Base-by-base conservation (phyloP, 2,329 filamentous ascomycete species). In the Colletotrichum higginsianum region DNA sequence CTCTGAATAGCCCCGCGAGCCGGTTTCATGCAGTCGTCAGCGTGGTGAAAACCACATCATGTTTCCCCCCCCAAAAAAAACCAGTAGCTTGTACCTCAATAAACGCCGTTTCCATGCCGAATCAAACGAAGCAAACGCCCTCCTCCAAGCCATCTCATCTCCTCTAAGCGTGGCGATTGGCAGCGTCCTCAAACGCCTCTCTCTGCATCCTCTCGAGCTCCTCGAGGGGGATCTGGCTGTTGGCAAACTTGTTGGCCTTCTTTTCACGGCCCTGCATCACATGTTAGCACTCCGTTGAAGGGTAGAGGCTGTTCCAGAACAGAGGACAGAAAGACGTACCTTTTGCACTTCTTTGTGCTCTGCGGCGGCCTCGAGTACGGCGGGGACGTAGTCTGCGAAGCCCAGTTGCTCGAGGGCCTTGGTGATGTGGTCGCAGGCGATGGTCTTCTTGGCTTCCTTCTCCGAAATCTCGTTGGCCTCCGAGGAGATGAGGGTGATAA, bases 381-480 rank as follows among this genome's bases (percentile, higher is more conserved):
- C 93, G 18, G 92, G 90, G 8, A 99, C 93, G 79, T 98, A 99
- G 77, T 98, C 95, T 12, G 91, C 89, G 81, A 98, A 99, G 2
- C 96, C 96, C 23, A 99, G 89, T 78, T 97, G 94, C 77, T 96
- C 93, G 52, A 99, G 88, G 0, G 96, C 96, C 79, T 96, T 96
- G 79, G 96, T 97, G 77, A 99, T 97, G 84, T 99, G 96, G 78
- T 99, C 96, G 82, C 94, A 97, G 15, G 96, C 96, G 77, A 99
- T 99, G 4, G 96, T 99, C 88, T 99, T 99, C 86, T 99, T 99
- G 61, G 95, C 94, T 79, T 99, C 96, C 83, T 98, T 98, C 82
- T 99, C 96, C 15, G 95, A 97, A 75, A 99, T 99, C 78, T 99
- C 96, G 83, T 99, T 99, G 74, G 96, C 96, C 85, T 99, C 96